Conservation (phyloP, 345 rosid genomes). For the Garcia nutans region DNA sequence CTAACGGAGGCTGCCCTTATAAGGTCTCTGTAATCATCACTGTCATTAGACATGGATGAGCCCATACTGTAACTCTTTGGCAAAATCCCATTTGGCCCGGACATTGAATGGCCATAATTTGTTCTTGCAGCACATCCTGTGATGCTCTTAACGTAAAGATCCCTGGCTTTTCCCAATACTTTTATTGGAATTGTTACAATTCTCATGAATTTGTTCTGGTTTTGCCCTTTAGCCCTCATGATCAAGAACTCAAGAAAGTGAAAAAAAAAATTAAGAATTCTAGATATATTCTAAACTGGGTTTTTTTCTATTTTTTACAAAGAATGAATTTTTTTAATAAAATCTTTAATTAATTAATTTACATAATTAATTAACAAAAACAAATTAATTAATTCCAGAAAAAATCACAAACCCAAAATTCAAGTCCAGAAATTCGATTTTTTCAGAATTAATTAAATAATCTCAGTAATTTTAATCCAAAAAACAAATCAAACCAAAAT, state of each 20-base stretch:
- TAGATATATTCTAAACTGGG: background rate
- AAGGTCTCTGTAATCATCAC: slow-evolving; percentile 67
- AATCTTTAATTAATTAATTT: no score
- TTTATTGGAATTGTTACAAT: slow-evolving; percentile 44
- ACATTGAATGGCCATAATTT: slow-evolving; percentile 23
- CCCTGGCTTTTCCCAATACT: slow-evolving; percentile 59
- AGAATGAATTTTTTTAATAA: background rate
- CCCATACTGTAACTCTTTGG: slow-evolving; percentile 59
- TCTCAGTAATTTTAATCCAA: no score
- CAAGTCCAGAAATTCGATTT: no score
- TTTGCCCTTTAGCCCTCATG: slow-evolving; percentile 38
- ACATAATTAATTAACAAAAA: no score
- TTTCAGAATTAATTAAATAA: no score
- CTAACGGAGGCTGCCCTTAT: slow-evolving; percentile 63
- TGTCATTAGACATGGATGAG: slow-evolving; percentile 28
- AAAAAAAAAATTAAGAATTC: background rate
- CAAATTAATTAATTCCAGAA: no score
- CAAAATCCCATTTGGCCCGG: slow-evolving; percentile 25
- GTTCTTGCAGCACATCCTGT: slow-evolving; percentile 38
- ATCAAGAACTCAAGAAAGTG: background rate
- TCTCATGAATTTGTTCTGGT: slow-evolving; percentile 48
- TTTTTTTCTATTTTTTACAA: background rate
- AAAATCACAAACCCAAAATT: no score
- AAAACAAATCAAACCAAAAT: no score
- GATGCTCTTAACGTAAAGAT: slow-evolving; percentile 65